These are phyloP conservation scores for Sanguinoderma infundibulare DNA, from an alignment of 1,284 basidiomycete species.

Conservation along the genomic window DNA sequence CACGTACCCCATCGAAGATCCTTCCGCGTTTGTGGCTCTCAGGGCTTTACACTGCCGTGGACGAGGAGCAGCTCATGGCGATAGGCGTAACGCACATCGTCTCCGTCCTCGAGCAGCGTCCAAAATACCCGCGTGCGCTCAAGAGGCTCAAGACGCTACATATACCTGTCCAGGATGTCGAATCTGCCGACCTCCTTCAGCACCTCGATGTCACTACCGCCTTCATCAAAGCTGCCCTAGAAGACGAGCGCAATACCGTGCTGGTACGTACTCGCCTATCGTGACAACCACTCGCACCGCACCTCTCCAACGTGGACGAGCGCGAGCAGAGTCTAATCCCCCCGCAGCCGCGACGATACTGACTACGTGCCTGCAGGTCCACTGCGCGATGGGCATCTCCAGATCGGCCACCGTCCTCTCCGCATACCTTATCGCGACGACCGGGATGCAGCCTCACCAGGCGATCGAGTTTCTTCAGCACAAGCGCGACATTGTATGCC, in stretches of 20 bases:
- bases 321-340: neutral
- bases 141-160: constrained; percentile 37
- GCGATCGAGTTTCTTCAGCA: constrained; percentile 37
- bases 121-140: constrained; percentile 40
- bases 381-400: constrained; percentile 59
- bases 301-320: neutral
- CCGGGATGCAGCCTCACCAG: constrained; percentile 35
- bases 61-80: constrained; percentile 46
- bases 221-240: constrained; percentile 46
- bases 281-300: neutral
- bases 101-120: constrained; percentile 42
- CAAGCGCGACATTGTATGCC: constrained; percentile 38
- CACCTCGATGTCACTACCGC: constrained; percentile 42
- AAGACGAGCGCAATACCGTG: constrained; percentile 52
- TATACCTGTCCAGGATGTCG: constrained; percentile 38
- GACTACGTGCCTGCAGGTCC: constrained; percentile 42
- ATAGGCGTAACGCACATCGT: constrained; percentile 47
- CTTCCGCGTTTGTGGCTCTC: constrained; percentile 69
- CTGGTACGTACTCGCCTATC: constrained; percentile 48
- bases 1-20: constrained; percentile 40
- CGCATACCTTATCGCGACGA: constrained; percentile 53
- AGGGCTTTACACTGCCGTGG: constrained; percentile 57
- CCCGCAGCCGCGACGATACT: neutral
- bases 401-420: constrained; percentile 57
- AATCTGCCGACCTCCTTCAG: constrained; percentile 35